Evolutionary conservation across 805 yeast species (phyloP).

Genomic region (Myxozyma mucilagina): DNA sequence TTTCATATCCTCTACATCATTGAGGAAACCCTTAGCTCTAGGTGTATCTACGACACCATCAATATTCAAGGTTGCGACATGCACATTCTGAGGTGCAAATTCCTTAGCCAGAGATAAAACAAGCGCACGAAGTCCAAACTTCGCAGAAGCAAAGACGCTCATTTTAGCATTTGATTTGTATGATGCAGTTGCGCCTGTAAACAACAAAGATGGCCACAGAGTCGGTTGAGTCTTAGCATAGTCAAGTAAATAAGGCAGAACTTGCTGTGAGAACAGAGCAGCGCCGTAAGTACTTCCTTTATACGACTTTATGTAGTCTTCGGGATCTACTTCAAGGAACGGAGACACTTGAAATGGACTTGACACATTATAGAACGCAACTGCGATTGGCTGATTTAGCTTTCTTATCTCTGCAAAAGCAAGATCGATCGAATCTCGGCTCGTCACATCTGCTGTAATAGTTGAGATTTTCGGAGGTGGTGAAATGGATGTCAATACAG

Average conservation of each 20-base stretch:
- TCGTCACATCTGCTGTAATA: constrained; percentile 21
- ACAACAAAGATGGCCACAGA: constrained; percentile 18
- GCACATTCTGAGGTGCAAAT: constrained; percentile 24
- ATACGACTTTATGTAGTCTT: constrained; percentile 10
- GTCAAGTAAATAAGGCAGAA: constrained; percentile 17
- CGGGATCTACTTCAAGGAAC: constrained; percentile 14
- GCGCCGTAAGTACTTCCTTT: constrained; percentile 11
- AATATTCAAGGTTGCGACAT: constrained; percentile 25
- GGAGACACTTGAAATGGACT: constrained; percentile 15
- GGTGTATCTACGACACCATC: constrained; percentile 23
- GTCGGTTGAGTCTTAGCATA: not conserved
- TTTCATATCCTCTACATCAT: constrained; percentile 17
- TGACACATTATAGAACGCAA: constrained; percentile 26
- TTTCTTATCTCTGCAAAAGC: constrained; percentile 3
- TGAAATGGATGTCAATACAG: not conserved
- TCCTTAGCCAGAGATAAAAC: constrained; percentile 21
- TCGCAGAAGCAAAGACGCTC: constrained; percentile 22
- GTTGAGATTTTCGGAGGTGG: constrained; percentile 9
- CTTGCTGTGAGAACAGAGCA: constrained; percentile 13
- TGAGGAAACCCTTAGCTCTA: constrained; percentile 5
- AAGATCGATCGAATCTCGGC: not conserved
- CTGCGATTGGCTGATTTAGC: constrained; percentile 18
- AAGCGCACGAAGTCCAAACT: constrained; percentile 25
- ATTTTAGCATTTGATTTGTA: constrained; percentile 26
- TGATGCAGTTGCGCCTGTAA: constrained; percentile 31